Evolutionary conservation across 768 basidiomycete genomes (phyloP).

Genomic region (Roridomyces roridus): DNA sequence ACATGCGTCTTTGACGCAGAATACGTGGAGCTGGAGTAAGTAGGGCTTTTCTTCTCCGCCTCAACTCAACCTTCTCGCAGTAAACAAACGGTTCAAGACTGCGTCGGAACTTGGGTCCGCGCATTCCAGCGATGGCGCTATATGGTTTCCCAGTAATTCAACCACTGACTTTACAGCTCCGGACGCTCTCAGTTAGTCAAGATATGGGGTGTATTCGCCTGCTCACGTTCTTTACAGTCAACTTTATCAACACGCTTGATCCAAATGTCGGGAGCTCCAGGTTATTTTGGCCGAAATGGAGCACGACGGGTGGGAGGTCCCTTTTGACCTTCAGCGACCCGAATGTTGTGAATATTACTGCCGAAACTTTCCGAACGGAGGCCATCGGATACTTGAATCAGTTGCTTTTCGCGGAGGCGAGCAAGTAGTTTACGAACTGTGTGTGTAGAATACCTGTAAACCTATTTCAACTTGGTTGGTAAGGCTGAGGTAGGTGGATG

Average conservation of each 20-base stretch:
- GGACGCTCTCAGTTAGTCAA: conserved; percentile 1
- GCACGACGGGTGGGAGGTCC: background rate
- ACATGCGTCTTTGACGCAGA: conserved; percentile 35
- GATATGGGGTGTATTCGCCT: too few species aligned
- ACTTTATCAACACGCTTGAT: conserved; percentile 15
- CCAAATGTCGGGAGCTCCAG: background rate
- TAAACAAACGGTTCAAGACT: conserved; percentile 37
- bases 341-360: conserved; percentile 2
- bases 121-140: conserved; percentile 23
- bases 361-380: background rate
- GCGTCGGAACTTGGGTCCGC: conserved; percentile 32
- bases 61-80: conserved; percentile 20
- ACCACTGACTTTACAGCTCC: background rate
- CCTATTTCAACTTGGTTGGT: too few species aligned
- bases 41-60: background rate
- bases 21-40: conserved; percentile 41
- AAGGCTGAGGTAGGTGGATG: too few species aligned
- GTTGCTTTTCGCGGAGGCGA: background rate
- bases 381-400: conserved; percentile 1
- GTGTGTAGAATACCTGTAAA: too few species aligned
- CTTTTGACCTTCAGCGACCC: conserved; percentile 10
- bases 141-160: conserved; percentile 11
- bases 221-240: background rate
- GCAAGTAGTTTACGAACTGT: too few species aligned
- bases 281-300: conserved; percentile 9